phyloP scores from a whole-genome alignment of 1,284 basidiomycete genomes.

The Ustilago trichophora region DNA sequence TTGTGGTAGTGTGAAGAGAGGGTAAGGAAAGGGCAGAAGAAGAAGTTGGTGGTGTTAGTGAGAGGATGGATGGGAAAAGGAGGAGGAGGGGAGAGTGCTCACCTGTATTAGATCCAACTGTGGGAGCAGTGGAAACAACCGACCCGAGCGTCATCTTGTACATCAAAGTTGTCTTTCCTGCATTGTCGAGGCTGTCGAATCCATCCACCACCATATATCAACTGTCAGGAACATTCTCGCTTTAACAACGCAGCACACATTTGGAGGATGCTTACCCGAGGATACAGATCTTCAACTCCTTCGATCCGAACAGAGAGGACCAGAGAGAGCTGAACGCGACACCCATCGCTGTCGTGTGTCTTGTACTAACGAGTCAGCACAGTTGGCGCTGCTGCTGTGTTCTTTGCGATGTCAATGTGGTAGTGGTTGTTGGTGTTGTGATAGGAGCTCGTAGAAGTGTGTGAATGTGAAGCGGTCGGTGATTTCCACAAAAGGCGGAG shows the following conservation, averaged over 20 bases:
- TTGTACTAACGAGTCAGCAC: too few species aligned
- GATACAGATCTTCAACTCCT: constrained; percentile 69
- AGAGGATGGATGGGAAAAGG: not conserved
- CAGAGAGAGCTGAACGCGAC: constrained; percentile 67
- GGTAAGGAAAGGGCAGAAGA: not conserved
- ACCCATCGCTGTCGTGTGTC: constrained; percentile 51
- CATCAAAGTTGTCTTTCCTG: constrained; percentile 70
- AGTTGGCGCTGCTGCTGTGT: too few species aligned
- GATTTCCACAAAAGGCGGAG: not conserved
- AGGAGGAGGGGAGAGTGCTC: not conserved
- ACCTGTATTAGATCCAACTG: constrained; percentile 68
- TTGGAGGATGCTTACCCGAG: constrained; percentile 60
- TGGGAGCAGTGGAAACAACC: constrained; percentile 70
- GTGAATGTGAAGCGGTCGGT: too few species aligned
- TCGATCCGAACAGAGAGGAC: constrained; percentile 68
- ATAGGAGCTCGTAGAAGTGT: too few species aligned
- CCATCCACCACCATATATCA: too few species aligned
- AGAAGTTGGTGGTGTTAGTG: not conserved
- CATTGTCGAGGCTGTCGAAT: constrained; percentile 69
- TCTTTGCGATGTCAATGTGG: too few species aligned
- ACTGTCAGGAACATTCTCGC: too few species aligned
- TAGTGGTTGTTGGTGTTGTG: too few species aligned
- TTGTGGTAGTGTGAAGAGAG: not conserved
- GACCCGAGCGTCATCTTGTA: constrained; percentile 71
- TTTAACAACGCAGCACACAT: too few species aligned